Percentiles rank a stretch among this genome's conserved stretches.
phyloP scores from a whole-genome alignment of 2,329 filamentous ascomycete species.

The Volutella citrinella region DNA sequence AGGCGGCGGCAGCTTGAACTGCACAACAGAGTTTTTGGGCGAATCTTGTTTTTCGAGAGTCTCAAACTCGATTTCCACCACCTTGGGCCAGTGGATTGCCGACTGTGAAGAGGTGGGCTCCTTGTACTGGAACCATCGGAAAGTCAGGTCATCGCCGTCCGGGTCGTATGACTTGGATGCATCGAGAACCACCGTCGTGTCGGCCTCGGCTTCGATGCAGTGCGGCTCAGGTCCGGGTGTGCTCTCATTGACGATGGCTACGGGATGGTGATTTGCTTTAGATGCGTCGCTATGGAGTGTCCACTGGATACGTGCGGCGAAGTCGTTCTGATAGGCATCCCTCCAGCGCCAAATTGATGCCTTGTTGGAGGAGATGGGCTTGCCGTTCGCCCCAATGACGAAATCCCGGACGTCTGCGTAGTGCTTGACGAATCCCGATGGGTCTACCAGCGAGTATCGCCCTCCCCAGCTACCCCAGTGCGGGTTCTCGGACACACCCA shows the following conservation, averaged over 20 bases:
- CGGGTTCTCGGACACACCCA: conserved; percentile 42
- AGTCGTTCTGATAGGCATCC: conserved; percentile 38
- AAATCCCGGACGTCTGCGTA: conserved; percentile 28
- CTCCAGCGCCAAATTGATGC: conserved; percentile 43
- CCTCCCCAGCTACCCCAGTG: conserved; percentile 48
- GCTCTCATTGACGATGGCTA: conserved; percentile 38
- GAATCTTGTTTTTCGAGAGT: conserved; percentile 10
- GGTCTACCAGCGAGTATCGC: conserved; percentile 34
- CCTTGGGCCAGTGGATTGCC: conserved; percentile 30
- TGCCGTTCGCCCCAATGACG: conserved; percentile 25
- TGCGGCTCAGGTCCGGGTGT: conserved; percentile 34
- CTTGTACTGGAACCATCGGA: conserved; percentile 49
- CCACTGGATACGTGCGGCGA: conserved; percentile 42
- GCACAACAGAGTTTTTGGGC: too few relatives aligned
- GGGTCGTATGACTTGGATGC: conserved; percentile 45
- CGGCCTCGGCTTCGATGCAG: conserved; percentile 37
- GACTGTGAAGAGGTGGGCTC: conserved; percentile 36
- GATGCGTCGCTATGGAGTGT: conserved; percentile 22
- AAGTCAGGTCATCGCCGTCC: conserved; percentile 39
- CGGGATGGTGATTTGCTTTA: conserved; percentile 44
- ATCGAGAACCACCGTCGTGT: conserved; percentile 38
- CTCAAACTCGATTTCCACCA: conserved; percentile 29
- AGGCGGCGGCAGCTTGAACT: conserved; percentile 32
- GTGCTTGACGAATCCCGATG: conserved; percentile 17
- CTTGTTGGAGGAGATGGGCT: conserved; percentile 22